Percentiles rank a stretch among this genome's conserved stretches.
Conservation (phyloP, 148 eudicot species). For the Vaccinium vitisidaea region DNA sequence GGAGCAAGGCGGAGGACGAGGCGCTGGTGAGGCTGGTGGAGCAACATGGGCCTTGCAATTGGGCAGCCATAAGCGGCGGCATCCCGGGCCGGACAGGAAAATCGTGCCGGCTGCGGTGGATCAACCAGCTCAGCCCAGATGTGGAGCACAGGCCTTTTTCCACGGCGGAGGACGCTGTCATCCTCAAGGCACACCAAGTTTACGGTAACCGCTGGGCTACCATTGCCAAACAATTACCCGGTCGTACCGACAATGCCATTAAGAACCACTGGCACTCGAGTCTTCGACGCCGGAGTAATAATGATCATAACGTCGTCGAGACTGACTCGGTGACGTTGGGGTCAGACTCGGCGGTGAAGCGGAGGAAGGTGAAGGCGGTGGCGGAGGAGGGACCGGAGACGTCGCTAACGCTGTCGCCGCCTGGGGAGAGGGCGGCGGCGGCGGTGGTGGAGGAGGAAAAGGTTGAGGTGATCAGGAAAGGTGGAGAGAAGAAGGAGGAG, state of each 20-base stretch:
- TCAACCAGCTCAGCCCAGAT: constrained; percentile 64
- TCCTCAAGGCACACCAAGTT: constrained; percentile 39
- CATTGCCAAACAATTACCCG: constrained; percentile 54
- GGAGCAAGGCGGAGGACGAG: constrained; percentile 66
- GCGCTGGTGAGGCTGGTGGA: constrained; percentile 41
- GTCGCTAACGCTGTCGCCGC: constrained; percentile 42
- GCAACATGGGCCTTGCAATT: constrained; percentile 59
- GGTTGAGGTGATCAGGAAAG: constrained; percentile 5
- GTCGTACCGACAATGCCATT: constrained; percentile 62
- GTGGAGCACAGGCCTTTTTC: constrained; percentile 61
- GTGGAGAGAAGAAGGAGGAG: not conserved
- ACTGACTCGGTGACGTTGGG: constrained; percentile 15
- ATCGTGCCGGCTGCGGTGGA: constrained; percentile 73
- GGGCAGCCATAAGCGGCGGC: constrained; percentile 54
- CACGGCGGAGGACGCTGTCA: constrained; percentile 46
- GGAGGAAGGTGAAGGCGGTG: not conserved
- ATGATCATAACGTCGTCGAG: not conserved
- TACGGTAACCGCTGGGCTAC: constrained; percentile 70
- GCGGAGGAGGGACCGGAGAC: constrained; percentile 35
- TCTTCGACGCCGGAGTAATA: constrained; percentile 23
- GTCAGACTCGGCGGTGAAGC: constrained; percentile 19
- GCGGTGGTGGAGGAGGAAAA: constrained; percentile 13
- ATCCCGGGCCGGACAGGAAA: constrained; percentile 66
- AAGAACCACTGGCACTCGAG: constrained; percentile 67
- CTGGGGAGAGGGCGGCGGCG: constrained; percentile 26